Evolutionary conservation across 1,139 yeast species (phyloP), one percentile per base, ranked within the genome.

Genomic region (Geotrichum australiense): DNA sequence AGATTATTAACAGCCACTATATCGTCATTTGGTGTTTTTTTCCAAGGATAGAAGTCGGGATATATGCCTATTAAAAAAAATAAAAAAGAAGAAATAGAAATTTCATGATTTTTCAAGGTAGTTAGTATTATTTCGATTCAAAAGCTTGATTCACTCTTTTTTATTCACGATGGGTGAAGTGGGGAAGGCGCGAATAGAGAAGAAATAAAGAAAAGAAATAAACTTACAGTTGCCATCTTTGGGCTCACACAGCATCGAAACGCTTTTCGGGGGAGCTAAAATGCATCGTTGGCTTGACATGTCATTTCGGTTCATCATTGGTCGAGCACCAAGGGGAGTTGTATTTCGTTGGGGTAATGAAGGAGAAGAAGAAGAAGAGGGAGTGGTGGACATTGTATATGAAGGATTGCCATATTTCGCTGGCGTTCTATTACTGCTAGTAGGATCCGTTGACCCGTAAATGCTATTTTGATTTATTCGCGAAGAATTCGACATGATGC

Each of bases 1-100:
- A 78, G 65, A 53, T 69, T 69, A 35, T 63, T 67, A 19, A 69
- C 58, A 51, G 76, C 70, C 4, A 75, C 56, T 3, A 63, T 63
- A 51, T 76, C 81, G 42, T 80, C 76, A 29, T 70, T 71, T 3
- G 72, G 56, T 8, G 73, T 72, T 35, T 58, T 55, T 41, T 68
- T 65, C 95, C 95, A 86, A 0, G 93, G 85, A 44, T 68, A 68
- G 58, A 78, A 85, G 61, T 86, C 96, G 0, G 96, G 96, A 54
- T 73, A 81, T 2, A 72, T 63, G 42, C 51, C 55, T 43, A 40
- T 3, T 24, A 18, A 24, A 30, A 19, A 4, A 27, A n/a, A n/a
- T 25, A 37, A 30, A 32, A 32, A 39, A 26, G 18, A 25, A 34
- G 12, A 29, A 12, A 10, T 16, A 35, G 24, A 14, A 5, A n/a